These are phyloP conservation scores for Ambrosiella beaveri DNA, from an alignment of 2,329 filamentous ascomycete species.

Conservation along the genomic window DNA sequence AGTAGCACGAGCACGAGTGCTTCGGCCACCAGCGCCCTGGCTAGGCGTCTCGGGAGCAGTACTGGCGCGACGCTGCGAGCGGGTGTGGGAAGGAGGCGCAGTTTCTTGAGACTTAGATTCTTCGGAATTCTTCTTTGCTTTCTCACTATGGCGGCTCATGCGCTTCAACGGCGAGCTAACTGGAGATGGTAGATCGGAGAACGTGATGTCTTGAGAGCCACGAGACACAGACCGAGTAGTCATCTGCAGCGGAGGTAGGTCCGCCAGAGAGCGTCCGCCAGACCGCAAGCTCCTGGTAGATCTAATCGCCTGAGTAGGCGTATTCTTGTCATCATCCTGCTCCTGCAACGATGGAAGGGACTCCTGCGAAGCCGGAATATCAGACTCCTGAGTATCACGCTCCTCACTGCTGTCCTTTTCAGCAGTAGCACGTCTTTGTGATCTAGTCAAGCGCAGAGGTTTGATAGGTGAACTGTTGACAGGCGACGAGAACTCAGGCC, in stretches of 20 bases:
- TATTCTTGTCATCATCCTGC: neutral
- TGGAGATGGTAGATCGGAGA: constrained; percentile 2
- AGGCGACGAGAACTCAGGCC: constrained; percentile 40
- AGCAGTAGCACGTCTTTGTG: constrained; percentile 2
- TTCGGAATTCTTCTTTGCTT: neutral
- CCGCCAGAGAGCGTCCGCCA: neutral
- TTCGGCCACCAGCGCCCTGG: neutral
- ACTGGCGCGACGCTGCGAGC: neutral
- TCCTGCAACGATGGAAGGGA: neutral
- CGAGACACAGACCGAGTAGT: constrained; percentile 9
- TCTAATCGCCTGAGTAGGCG: neutral
- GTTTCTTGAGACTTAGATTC: neutral
- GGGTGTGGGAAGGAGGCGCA: neutral
- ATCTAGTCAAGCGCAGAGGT: constrained; percentile 7
- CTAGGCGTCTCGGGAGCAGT: neutral
- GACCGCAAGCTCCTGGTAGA: neutral
- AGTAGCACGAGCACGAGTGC: neutral
- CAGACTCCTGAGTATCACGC: neutral
- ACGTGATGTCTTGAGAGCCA: neutral
- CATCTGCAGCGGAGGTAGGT: constrained; percentile 10
- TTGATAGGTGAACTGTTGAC: constrained; percentile 27
- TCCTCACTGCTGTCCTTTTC: neutral
- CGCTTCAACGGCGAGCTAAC: constrained; percentile 4
- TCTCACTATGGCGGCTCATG: neutral
- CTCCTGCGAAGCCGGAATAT: neutral